A percentile compares a stretch with the other conserved stretches of the same genome.
phyloP scores from a whole-genome alignment of 148 eudicot genomes.

The Cornus florida region DNA sequence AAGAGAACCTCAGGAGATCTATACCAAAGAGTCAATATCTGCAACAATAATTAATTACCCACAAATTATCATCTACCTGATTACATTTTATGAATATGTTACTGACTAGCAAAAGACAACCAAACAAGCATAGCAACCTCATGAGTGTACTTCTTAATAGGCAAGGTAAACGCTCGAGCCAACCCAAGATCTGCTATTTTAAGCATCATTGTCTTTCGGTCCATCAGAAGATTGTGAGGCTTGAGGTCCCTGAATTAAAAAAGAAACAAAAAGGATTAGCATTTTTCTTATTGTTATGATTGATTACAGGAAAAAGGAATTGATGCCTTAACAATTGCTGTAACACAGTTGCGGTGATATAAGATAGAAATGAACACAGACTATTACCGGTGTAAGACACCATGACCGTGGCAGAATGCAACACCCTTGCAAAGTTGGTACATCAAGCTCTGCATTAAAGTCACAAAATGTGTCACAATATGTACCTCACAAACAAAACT shows the following conservation, averaged over 20 bases:
- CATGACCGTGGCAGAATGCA: constrained; percentile 94
- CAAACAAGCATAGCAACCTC: constrained; percentile 49
- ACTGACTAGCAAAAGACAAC: background rate
- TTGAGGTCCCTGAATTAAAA: constrained; percentile 69
- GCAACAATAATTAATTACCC: constrained; percentile 13
- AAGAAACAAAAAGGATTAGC: background rate
- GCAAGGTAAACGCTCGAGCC: constrained; percentile 82
- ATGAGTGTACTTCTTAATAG: constrained; percentile 94
- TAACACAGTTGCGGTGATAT: too few relatives aligned
- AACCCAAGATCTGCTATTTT: constrained; percentile 96
- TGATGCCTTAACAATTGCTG: too few relatives aligned
- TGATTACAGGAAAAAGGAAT: too few relatives aligned
- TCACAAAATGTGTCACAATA: background rate
- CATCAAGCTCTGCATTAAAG: constrained; percentile 73
- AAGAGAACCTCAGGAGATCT: constrained; percentile 95
- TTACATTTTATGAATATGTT: background rate
- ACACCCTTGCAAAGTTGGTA: constrained; percentile 96
- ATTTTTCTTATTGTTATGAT: too few relatives aligned
- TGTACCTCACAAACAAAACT: background rate
- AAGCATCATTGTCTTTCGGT: constrained; percentile 63
- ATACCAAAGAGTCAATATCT: constrained; percentile 96
- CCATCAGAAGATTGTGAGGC: constrained; percentile 99
- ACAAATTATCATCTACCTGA: background rate
- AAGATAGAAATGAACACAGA: too few relatives aligned
- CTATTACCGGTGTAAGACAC: constrained; percentile 79